Percentiles rank a stretch among this genome's conserved stretches.
These are phyloP conservation scores for Hypoxylon cercidicola DNA, from an alignment of 495 filamentous ascomycete genomes.

Conservation along the genomic window DNA sequence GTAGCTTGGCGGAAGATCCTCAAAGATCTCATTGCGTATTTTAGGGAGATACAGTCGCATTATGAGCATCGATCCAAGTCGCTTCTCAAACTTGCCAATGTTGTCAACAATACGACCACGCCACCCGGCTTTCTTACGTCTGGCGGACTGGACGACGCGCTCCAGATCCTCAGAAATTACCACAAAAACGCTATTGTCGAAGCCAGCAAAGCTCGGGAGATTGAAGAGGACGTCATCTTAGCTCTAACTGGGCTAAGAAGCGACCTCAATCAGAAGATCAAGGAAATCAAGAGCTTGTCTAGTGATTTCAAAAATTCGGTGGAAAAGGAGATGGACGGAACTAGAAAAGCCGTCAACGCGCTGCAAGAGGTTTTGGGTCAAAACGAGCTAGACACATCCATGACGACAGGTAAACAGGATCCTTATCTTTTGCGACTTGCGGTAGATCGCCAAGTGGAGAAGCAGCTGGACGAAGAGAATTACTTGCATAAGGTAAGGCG, in stretches of 20 bases:
- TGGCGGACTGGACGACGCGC: conserved; percentile 86
- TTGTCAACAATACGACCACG: conserved; percentile 79
- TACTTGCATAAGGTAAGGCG: conserved; percentile 85
- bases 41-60: conserved; percentile 88
- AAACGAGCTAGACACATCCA: conserved; percentile 78
- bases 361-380: conserved; percentile 83
- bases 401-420: conserved; percentile 84
- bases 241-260: conserved; percentile 85
- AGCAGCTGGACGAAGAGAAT: conserved; percentile 96
- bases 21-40: conserved; percentile 94
- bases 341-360: conserved; percentile 74
- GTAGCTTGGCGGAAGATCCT: conserved; percentile 94
- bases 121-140: conserved; percentile 77
- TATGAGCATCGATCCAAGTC: conserved; percentile 89
- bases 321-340: conserved; percentile 79
- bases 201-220: conserved; percentile 88
- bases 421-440: conserved; percentile 86
- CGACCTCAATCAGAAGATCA: conserved; percentile 94
- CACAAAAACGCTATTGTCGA: conserved; percentile 84
- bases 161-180: conserved; percentile 80
- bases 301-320: conserved; percentile 95
- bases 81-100: conserved; percentile 81
- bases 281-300: conserved; percentile 92
- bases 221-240: conserved; percentile 89
- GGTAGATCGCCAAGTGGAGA: conserved; percentile 89